Percentiles rank a stretch among this genome's conserved stretches.
Conservation (phyloP, 2,329 filamentous ascomycete species). For the Teratosphaeria gauchensis region DNA sequence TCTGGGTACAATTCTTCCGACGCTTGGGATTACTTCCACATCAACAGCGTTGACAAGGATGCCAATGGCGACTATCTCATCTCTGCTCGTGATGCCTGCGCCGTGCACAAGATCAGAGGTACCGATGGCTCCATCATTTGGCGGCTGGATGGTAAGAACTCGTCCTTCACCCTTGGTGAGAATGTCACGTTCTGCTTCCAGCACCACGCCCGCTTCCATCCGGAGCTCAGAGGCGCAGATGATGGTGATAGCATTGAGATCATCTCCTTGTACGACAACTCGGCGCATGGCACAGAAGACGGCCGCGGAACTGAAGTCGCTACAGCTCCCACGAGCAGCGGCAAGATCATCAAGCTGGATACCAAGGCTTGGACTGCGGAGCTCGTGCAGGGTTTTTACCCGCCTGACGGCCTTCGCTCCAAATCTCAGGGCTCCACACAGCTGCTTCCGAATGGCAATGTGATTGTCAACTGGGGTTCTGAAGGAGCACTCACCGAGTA, state of each 20-base stretch:
- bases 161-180: constrained; percentile 6
- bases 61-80: constrained; percentile 43
- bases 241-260: constrained; percentile 28
- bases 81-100: constrained; percentile 40
- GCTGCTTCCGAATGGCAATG: constrained; percentile 40
- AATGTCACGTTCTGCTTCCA: constrained; percentile 36
- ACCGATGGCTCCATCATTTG: constrained; percentile 40
- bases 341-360: constrained; percentile 11
- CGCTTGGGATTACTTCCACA: constrained; percentile 45
- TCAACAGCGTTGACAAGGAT: constrained; percentile 45
- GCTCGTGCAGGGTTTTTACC: constrained; percentile 5
- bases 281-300: constrained; percentile 11
- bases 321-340: constrained; percentile 16
- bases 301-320: constrained; percentile 7
- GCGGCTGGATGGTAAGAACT: constrained; percentile 29
- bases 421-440: constrained; percentile 44
- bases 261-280: constrained; percentile 45
- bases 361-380: constrained; percentile 6
- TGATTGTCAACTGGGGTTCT: constrained; percentile 46
- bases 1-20: constrained; percentile 13
- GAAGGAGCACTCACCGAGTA: constrained; percentile 28
- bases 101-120: constrained; percentile 38
- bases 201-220: constrained; percentile 38
- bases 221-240: constrained; percentile 22
- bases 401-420: constrained; percentile 27